Evolutionary conservation across 257 asterid genomes (phyloP).

Genomic region (Solanum bukasovii): DNA sequence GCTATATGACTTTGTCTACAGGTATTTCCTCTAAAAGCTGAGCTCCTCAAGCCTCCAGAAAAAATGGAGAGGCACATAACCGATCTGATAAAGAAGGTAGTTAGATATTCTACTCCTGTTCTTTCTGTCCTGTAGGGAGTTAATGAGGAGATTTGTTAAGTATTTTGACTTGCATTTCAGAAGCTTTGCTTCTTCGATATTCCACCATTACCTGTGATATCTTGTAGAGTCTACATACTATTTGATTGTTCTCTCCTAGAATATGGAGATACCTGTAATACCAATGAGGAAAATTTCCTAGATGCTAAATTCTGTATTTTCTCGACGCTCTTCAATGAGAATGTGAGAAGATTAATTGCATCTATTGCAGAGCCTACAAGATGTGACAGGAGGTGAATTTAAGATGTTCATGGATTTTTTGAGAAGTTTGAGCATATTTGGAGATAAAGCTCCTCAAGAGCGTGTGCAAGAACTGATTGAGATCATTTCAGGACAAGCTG

Average conservation of each 20-base stretch:
- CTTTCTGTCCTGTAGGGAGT: neutral
- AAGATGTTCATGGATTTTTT: conserved; percentile 88
- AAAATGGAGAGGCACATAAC: conserved; percentile 95
- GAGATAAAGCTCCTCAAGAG: conserved; percentile 67
- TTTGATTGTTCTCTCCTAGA: neutral
- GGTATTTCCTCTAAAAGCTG: conserved; percentile 87
- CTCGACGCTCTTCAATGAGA: neutral
- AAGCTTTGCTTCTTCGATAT: neutral
- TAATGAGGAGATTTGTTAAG: neutral
- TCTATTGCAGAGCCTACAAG: conserved; percentile 78
- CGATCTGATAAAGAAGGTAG: conserved; percentile 72
- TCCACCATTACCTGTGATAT: neutral
- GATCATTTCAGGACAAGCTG: conserved; percentile 92
- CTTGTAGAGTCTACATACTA: neutral
- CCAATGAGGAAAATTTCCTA: neutral
- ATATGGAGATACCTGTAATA: neutral
- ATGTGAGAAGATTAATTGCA: conserved; percentile 1
- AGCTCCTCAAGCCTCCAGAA: conserved; percentile 73
- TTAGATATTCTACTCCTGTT: neutral
- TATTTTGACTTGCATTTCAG: neutral
- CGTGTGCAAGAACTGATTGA: conserved; percentile 74
- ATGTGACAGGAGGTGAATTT: conserved; percentile 94
- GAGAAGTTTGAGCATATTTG: conserved; percentile 68
- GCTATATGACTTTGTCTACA: conserved; percentile 15
- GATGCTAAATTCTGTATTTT: neutral